These are phyloP conservation scores for Crithidia bombi DNA, from an alignment of 208 protist genomes.

Conservation along the genomic window DNA sequence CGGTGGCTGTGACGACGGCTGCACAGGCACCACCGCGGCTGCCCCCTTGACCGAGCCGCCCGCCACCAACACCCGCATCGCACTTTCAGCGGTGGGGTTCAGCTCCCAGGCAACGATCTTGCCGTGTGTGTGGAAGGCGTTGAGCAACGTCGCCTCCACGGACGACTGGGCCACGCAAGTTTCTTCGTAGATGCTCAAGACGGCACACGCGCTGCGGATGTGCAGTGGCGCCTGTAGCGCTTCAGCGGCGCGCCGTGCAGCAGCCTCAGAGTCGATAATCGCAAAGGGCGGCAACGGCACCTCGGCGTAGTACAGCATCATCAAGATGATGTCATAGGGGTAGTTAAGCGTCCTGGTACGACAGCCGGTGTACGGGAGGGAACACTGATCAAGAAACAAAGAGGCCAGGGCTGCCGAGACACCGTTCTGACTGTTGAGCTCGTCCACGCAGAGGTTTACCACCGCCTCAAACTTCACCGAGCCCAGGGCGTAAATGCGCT, in stretches of 20 bases:
- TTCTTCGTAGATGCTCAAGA: slow-evolving; percentile 11
- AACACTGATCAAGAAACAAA: slow-evolving; percentile 45
- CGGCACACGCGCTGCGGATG: slow-evolving; percentile 27
- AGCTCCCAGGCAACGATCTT: slow-evolving; percentile 59
- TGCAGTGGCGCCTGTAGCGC: slow-evolving; percentile 37
- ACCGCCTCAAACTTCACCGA: slow-evolving; percentile 22
- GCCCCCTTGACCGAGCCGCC: slow-evolving; percentile 32
- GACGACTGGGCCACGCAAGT: slow-evolving; percentile 8
- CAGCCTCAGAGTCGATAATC: slow-evolving; percentile 37
- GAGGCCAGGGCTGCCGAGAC: slow-evolving; percentile 46
- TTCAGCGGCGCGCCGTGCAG: slow-evolving; percentile 32
- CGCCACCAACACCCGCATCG: slow-evolving; percentile 20
- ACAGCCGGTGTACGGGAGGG: slow-evolving; percentile 61
- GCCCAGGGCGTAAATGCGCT: slow-evolving; percentile 32
- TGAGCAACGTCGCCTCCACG: slow-evolving; percentile 10
- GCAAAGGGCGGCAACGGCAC: slow-evolving; percentile 63
- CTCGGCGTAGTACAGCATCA: slow-evolving; percentile 81
- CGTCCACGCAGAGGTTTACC: slow-evolving; percentile 61
- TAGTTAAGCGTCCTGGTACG: slow-evolving; percentile 52
- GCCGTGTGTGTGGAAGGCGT: slow-evolving; percentile 26
- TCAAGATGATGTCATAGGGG: slow-evolving; percentile 66
- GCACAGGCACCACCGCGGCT: slow-evolving; percentile 22
- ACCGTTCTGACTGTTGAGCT: slow-evolving; percentile 26
- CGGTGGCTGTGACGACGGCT: slow-evolving; percentile 9
- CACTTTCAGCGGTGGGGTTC: slow-evolving; percentile 7